Conservation (phyloP, 805 yeast genomes). For the Candida jianshihensis region DNA sequence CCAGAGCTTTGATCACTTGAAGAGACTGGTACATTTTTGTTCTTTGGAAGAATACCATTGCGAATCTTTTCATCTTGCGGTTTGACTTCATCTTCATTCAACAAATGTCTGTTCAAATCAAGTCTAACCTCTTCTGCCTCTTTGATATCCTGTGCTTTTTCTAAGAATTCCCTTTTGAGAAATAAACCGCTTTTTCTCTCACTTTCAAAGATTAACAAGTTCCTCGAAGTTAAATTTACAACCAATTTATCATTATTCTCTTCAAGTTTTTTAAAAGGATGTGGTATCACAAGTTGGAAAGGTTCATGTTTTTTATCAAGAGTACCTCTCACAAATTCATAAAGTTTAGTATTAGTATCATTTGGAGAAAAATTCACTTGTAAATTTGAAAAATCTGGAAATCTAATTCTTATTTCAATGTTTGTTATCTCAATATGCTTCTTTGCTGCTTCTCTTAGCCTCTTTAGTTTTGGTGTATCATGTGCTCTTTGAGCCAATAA, state of each 20-base stretch:
- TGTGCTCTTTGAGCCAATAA: conserved; percentile 37
- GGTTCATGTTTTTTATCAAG: conserved; percentile 23
- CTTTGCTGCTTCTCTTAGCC: conserved; percentile 23
- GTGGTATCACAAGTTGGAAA: conserved; percentile 39
- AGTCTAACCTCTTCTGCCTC: conserved; percentile 24
- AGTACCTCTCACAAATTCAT: conserved; percentile 22
- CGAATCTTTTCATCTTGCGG: conserved; percentile 9
- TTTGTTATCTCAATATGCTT: conserved; percentile 20
- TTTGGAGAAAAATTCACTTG: conserved; percentile 42
- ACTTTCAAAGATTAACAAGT: conserved; percentile 30
- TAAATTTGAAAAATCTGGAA: conserved; percentile 49
- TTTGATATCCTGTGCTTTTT: conserved; percentile 25
- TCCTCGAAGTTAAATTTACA: conserved; percentile 40
- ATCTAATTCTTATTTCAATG: conserved; percentile 39
- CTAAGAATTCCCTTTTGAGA: conserved; percentile 23
- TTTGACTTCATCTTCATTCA: conserved; percentile 2
- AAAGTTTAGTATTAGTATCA: conserved; percentile 31
- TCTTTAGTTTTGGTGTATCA: conserved; percentile 33
- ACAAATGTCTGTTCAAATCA: conserved; percentile 8
- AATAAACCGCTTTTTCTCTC: conserved; percentile 17
- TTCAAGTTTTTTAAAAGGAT: conserved; percentile 36
- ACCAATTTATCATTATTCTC: conserved; percentile 22
- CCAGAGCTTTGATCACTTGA: background rate
- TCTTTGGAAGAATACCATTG: conserved; percentile 16
- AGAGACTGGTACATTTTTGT: background rate